These are phyloP conservation scores for Cytospora leucostoma DNA, from an alignment of 2,329 filamentous ascomycete genomes.

Conservation along the genomic window DNA sequence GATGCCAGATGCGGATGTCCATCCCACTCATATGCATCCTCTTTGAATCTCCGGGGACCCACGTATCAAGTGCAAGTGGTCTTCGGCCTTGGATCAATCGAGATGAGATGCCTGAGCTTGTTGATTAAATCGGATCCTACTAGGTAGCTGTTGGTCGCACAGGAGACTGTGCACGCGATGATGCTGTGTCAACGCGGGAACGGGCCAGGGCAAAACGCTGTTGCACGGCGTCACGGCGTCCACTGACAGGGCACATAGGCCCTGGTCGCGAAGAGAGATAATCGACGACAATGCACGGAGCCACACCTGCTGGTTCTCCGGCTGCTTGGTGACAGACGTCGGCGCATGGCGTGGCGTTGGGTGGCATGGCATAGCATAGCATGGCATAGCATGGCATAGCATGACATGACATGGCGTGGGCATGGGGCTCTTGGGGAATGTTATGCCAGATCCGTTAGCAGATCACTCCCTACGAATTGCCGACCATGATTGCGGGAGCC, in stretches of 20 bases:
- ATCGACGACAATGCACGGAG: not conserved
- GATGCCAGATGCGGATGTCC: conserved; percentile 23
- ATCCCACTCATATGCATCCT: conserved; percentile 8
- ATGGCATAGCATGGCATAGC: not conserved
- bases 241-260: not conserved
- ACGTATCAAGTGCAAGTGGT: conserved; percentile 5
- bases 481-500: conserved; percentile 17
- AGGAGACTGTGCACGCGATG: not conserved
- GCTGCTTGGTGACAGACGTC: not conserved
- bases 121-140: not conserved
- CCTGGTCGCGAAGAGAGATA: not conserved
- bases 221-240: not conserved
- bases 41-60: conserved; percentile 6
- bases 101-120: conserved; percentile 13
- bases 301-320: not conserved
- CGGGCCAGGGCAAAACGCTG: not conserved
- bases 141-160: not conserved
- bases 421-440: not conserved
- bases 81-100: conserved; percentile 7
- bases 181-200: not conserved
- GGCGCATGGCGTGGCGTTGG: not conserved
- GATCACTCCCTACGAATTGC: not conserved
- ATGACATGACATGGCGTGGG: not conserved
- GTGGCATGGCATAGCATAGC: not conserved
- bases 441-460: not conserved